Evolutionary conservation across 2,329 filamentous ascomycete species (phyloP).

Genomic region (Aspergillus udagawae): DNA sequence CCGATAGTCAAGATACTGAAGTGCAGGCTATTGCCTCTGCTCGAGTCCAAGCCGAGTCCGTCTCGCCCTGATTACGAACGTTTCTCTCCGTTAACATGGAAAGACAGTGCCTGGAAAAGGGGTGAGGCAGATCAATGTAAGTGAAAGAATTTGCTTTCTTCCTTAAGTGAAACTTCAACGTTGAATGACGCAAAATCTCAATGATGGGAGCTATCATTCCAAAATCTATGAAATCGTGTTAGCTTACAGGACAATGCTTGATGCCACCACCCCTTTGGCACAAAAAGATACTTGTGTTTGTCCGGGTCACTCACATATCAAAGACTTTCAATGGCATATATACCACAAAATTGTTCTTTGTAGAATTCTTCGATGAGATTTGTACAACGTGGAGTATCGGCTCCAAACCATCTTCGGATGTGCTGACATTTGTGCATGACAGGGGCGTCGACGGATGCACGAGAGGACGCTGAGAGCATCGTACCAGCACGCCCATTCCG

Average conservation of each 20-base stretch:
- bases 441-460: conserved; percentile 20
- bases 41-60: conserved; percentile 20
- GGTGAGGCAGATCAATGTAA: conserved; percentile 30
- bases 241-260: not conserved
- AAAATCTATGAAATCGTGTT: not conserved
- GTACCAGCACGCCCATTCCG: conserved; percentile 75
- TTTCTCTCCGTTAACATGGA: conserved; percentile 35
- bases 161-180: not conserved
- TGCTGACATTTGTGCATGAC: conserved; percentile 16
- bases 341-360: not conserved
- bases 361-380: not conserved
- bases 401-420: not conserved
- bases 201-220: not conserved
- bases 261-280: not conserved
- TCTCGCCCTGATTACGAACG: conserved; percentile 26
- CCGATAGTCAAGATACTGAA: conserved; percentile 64
- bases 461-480: conserved; percentile 32
- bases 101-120: conserved; percentile 36
- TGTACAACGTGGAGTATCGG: not conserved
- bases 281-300: not conserved
- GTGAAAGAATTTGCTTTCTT: conserved; percentile 10
- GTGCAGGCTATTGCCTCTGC: conserved; percentile 18
- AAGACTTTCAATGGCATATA: not conserved
- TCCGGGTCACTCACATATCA: not conserved
- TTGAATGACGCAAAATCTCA: not conserved